Percentiles rank a stretch among this genome's conserved stretches.
phyloP scores from a whole-genome alignment of 768 basidiomycete genomes.

The Mycena rebaudengoi region DNA sequence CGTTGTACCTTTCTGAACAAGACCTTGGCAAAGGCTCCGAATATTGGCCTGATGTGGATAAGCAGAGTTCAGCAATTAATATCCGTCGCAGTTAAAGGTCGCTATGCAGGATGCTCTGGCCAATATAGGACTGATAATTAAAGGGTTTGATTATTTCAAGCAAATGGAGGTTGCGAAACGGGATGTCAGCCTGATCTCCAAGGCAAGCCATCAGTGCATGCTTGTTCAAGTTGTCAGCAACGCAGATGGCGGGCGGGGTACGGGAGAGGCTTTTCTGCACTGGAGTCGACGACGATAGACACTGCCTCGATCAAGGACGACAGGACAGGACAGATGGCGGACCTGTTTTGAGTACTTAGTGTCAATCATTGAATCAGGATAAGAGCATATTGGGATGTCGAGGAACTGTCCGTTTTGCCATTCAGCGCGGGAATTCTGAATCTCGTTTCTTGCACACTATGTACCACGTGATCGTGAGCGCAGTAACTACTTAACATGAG shows the following conservation, averaged over 20 bases:
- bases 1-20: slow-evolving; percentile 6
- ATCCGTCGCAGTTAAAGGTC: neutral
- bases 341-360: slow-evolving; percentile 17
- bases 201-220: slow-evolving; percentile 17
- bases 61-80: neutral
- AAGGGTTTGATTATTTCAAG: neutral
- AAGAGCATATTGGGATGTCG: neutral
- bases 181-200: slow-evolving; percentile 19
- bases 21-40: slow-evolving; percentile 21
- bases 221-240: slow-evolving; percentile 5
- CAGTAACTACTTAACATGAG: neutral
- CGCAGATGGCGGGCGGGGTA: slow-evolving; percentile 9
- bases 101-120: neutral
- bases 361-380: neutral
- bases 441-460: neutral
- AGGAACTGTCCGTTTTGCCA: slow-evolving; percentile 4
- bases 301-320: slow-evolving; percentile 18
- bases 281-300: slow-evolving; percentile 2
- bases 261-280: neutral
- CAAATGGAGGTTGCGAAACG: slow-evolving; percentile 29
- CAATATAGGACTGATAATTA: neutral
- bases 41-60: slow-evolving; percentile 13
- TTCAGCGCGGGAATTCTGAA: neutral
- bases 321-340: slow-evolving; percentile 5
- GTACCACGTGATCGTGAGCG: slow-evolving; percentile 10